Conservation (phyloP, 768 basidiomycete genomes). For the Cyathus striatus region DNA sequence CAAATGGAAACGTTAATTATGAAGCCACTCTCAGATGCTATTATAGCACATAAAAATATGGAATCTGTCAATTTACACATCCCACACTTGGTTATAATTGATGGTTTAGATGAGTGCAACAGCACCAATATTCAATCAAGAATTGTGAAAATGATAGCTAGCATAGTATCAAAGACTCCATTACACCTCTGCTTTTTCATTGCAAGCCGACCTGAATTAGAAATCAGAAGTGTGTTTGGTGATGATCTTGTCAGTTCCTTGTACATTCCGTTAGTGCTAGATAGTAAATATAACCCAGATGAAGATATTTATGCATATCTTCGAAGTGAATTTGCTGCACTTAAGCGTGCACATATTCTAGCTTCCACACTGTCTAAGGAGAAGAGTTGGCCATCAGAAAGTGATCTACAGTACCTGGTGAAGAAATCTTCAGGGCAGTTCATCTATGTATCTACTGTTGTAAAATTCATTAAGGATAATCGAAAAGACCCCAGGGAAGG, state of each 20-base stretch:
- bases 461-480: conserved; percentile 11
- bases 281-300: conserved; percentile 2
- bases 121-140: neutral
- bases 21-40: too few relatives aligned
- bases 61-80: too few relatives aligned
- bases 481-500: conserved; percentile 9
- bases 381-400: conserved; percentile 12
- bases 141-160: neutral
- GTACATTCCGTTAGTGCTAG: conserved; percentile 3
- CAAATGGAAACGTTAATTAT: too few relatives aligned
- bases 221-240: conserved; percentile 8
- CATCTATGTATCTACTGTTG: conserved; percentile 14
- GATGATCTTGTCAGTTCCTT: conserved; percentile 1
- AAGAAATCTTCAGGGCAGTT: conserved; percentile 14
- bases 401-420: conserved; percentile 11
- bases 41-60: too few relatives aligned
- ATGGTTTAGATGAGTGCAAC: neutral
- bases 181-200: conserved; percentile 11
- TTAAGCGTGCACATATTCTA: conserved; percentile 5
- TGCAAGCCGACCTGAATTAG: conserved; percentile 12
- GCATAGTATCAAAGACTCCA: neutral
- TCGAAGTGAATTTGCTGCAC: conserved; percentile 4
- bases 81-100: too few relatives aligned
- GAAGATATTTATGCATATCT: conserved; percentile 10
- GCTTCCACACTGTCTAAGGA: conserved; percentile 3